phyloP scores from a whole-genome alignment of 176 grass and related monocot species.

The Puccinellia tenuiflora region DNA sequence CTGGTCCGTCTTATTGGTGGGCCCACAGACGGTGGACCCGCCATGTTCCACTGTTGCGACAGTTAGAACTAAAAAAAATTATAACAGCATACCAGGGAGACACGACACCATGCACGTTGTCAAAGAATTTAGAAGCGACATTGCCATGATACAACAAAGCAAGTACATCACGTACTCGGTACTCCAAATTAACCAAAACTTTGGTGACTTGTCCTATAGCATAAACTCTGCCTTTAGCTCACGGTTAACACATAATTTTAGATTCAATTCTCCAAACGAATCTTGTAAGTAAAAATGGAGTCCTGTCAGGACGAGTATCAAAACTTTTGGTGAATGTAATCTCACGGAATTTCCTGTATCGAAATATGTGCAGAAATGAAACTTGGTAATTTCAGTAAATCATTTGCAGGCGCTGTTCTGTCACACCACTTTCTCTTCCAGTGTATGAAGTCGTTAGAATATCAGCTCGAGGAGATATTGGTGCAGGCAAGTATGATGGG shows the following conservation, averaged over 20 bases:
- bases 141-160: no score
- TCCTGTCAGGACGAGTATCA: constrained; percentile 4
- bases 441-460: not conserved
- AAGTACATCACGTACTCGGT: not conserved
- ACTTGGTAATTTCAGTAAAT: constrained; percentile 24
- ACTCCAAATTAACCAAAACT: not conserved
- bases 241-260: not conserved
- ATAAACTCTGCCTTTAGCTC: not conserved
- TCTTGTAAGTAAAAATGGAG: not conserved
- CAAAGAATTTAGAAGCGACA: no score
- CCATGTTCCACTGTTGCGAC: no score
- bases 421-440: constrained; percentile 1
- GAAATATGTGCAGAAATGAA: constrained; percentile 29
- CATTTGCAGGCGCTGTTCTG: constrained; percentile 27
- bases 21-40: no score
- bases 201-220: not conserved
- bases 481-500: constrained; percentile 40
- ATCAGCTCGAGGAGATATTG: constrained; percentile 21
- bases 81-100: no score
- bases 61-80: no score
- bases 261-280: not conserved
- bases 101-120: no score
- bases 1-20: no score
- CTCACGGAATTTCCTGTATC: constrained; percentile 8
- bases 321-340: constrained; percentile 27